A percentile compares a stretch with the other conserved stretches of the same genome.
Evolutionary conservation across 1,139 yeast genomes (phyloP).

Genomic region (Kodamaea arcana): DNA sequence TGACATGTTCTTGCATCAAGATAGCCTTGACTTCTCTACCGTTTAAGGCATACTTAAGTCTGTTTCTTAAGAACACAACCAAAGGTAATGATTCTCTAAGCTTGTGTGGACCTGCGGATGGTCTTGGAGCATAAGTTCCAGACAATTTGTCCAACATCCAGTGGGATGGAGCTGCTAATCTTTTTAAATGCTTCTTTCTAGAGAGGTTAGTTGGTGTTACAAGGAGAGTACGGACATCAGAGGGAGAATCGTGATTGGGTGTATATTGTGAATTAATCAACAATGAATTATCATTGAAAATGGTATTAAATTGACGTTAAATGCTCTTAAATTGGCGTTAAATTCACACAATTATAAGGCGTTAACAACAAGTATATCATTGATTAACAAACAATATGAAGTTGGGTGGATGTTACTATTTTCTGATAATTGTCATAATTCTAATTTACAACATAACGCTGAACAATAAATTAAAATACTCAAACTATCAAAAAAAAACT

Average conservation of each 20-base stretch:
- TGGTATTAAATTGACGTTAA: not conserved
- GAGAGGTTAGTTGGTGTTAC: constrained; percentile 24
- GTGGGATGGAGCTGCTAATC: constrained; percentile 99
- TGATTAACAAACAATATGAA: not conserved
- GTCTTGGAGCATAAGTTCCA: constrained; percentile 99
- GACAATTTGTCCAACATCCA: constrained; percentile 99
- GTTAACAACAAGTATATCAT: not conserved
- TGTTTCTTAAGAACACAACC: constrained; percentile 97
- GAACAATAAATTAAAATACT: too few species aligned
- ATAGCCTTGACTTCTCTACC: constrained; percentile 99
- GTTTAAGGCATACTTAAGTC: constrained; percentile 98
- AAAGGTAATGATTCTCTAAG: constrained; percentile 98
- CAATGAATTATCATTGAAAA: too few species aligned
- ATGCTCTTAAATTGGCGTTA: not conserved
- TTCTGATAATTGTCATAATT: too few species aligned
- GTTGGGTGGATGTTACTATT: too few species aligned
- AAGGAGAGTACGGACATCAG: not conserved
- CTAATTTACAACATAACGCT: too few species aligned
- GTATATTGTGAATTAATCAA: not conserved
- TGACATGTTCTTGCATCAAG: constrained; percentile 97
- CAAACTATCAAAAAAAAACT: too few species aligned
- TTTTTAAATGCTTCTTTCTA: constrained; percentile 94
- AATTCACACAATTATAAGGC: not conserved
- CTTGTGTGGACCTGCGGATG: constrained; percentile 99
- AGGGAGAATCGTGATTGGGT: not conserved